phyloP scores from a whole-genome alignment of 805 yeast species.

The Isabelozyma heimii region DNA sequence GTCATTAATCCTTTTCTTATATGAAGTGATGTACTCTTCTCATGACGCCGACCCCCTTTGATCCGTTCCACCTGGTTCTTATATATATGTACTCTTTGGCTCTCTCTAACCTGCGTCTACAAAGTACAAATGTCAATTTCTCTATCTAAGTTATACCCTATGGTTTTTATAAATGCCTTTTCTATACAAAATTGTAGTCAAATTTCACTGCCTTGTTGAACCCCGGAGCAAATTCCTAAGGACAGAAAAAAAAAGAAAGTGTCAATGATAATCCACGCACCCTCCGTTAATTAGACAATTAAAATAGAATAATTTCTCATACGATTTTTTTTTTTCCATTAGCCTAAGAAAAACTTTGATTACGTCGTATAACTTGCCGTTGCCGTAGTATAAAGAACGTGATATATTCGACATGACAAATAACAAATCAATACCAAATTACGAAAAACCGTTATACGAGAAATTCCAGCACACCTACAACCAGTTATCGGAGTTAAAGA shows the following conservation, averaged over 20 bases:
- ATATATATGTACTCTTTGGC: too few relatives aligned
- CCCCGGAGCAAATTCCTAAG: not conserved
- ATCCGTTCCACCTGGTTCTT: too few relatives aligned
- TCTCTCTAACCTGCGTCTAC: too few relatives aligned
- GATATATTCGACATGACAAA: conserved; percentile 1
- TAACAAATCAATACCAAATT: conserved; percentile 24
- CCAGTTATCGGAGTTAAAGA: conserved; percentile 42
- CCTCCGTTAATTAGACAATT: not conserved
- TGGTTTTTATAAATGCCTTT: too few relatives aligned
- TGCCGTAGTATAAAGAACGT: too few relatives aligned
- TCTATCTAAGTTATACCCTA: too few relatives aligned
- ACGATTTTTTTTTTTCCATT: not conserved
- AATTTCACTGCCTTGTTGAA: not conserved
- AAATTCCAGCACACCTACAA: conserved; percentile 24
- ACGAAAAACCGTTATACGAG: conserved; percentile 32
- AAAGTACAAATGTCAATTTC: too few relatives aligned
- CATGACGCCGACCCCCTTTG: too few relatives aligned
- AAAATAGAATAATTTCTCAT: not conserved
- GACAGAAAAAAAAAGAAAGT: too few relatives aligned
- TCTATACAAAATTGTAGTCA: too few relatives aligned
- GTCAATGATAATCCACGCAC: not conserved
- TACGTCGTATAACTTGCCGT: too few relatives aligned
- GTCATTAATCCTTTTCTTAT: not conserved
- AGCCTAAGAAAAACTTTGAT: too few relatives aligned
- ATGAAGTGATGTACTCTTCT: not conserved